These are phyloP conservation scores for Botrytis paeoniae DNA, from an alignment of 2,329 filamentous ascomycete genomes.

Conservation along the genomic window DNA sequence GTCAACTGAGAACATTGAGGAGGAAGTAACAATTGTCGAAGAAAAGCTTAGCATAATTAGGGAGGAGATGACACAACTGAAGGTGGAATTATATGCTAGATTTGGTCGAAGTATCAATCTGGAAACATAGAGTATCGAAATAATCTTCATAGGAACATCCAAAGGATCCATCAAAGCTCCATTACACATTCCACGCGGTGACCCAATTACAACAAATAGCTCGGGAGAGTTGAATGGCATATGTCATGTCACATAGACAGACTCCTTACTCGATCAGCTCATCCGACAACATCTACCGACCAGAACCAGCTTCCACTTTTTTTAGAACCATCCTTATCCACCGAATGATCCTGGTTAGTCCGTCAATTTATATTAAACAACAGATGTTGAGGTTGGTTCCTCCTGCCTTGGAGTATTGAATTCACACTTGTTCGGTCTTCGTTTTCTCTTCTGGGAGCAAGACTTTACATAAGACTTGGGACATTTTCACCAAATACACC, in stretches of 20 bases:
- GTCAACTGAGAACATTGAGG: slow-evolving; percentile 70
- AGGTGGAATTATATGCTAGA: slow-evolving; percentile 87
- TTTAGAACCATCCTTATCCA: background rate
- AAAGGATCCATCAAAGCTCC: slow-evolving; percentile 17
- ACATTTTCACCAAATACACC: background rate
- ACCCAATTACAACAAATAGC: background rate
- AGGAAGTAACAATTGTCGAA: slow-evolving; percentile 72
- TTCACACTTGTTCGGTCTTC: background rate
- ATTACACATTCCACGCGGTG: background rate
- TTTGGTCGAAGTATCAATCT: slow-evolving; percentile 97
- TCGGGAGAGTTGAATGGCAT: slow-evolving; percentile 5
- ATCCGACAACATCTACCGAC: background rate
- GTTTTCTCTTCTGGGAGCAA: background rate
- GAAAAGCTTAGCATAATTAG: slow-evolving; percentile 70
- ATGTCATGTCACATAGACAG: background rate
- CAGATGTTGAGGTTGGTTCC: no score
- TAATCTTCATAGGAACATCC: slow-evolving; percentile 26
- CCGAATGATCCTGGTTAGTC: background rate
- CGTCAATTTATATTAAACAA: background rate
- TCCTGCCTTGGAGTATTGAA: background rate
- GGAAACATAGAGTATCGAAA: slow-evolving; percentile 62
- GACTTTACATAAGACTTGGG: background rate
- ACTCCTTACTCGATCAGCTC: background rate
- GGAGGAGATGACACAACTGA: slow-evolving; percentile 86
- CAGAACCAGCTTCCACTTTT: background rate